Conservation (phyloP, 345 rosid species). For the Hevea brasiliensis region DNA sequence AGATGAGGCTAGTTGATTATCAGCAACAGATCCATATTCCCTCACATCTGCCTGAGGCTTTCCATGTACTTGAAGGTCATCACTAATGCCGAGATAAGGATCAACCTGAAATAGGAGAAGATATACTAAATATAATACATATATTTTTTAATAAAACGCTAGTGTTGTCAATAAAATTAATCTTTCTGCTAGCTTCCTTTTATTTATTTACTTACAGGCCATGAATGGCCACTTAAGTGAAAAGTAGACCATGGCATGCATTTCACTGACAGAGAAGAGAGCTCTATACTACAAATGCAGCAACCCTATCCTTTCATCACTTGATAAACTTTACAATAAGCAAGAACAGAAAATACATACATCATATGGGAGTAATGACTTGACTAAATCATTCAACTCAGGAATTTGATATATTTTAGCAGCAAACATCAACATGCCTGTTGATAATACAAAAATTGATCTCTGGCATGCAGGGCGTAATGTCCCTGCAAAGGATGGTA, state of each 20-base stretch:
- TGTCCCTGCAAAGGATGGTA: conserved; percentile 43
- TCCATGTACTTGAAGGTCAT: conserved; percentile 64
- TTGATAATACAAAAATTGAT: conserved; percentile 57
- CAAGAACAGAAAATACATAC: conserved; percentile 28
- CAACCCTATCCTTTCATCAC: background rate
- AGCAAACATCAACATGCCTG: conserved; percentile 74
- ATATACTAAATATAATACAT: background rate
- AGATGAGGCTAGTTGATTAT: conserved; percentile 62
- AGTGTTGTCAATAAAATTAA: background rate
- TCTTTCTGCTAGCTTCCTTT: background rate
- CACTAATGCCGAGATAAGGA: conserved; percentile 68
- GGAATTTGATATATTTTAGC: conserved; percentile 69
- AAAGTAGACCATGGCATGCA: background rate
- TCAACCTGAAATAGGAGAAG: conserved; percentile 51
- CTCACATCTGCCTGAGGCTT: conserved; percentile 61
- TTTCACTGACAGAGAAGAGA: background rate
- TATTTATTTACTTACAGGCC: background rate
- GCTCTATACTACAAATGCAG: background rate
- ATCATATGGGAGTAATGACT: conserved; percentile 47
- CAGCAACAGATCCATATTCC: conserved; percentile 66
- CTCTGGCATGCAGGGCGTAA: conserved; percentile 59
- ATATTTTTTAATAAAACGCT: background rate
- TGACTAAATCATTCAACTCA: conserved; percentile 53
- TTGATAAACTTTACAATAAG: background rate
- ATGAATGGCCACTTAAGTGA: background rate